phyloP scores from a whole-genome alignment of 225 moss, liverwort and hornwort genomes.

The Antitrichia curtipendula region DNA sequence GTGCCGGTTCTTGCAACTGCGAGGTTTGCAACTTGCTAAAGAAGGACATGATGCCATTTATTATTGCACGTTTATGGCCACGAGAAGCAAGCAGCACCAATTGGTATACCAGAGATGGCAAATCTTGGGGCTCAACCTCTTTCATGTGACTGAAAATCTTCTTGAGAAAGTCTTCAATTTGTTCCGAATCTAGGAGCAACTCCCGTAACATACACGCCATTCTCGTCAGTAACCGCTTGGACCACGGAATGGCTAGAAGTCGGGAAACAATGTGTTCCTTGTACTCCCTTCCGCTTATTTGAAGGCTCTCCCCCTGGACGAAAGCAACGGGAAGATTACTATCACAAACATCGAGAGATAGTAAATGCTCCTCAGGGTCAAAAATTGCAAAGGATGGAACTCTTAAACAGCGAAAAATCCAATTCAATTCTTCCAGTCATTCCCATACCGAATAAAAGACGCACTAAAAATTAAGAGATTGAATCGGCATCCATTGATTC shows the following conservation, averaged over 20 bases:
- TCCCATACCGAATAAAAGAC: neutral
- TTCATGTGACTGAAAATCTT: constrained; percentile 76
- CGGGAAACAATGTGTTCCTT: constrained; percentile 42
- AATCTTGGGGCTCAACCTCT: constrained; percentile 75
- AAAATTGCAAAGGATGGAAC: neutral
- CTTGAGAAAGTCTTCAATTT: constrained; percentile 64
- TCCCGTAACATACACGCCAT: constrained; percentile 71
- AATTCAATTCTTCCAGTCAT: neutral
- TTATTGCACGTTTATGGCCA: constrained; percentile 61
- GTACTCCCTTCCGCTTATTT: constrained; percentile 56
- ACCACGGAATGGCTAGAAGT: constrained; percentile 48
- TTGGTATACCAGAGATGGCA: constrained; percentile 78
- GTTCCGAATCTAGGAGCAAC: constrained; percentile 42
- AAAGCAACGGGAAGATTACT: constrained; percentile 5
- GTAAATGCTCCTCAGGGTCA: neutral
- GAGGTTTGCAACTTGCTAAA: constrained; percentile 65
- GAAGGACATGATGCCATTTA: constrained; percentile 62
- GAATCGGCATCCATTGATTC: neutral
- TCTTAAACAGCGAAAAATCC: neutral
- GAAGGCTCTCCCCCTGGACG: constrained; percentile 28
- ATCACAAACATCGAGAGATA: neutral
- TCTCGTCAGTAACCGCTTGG: constrained; percentile 46
- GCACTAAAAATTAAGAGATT: neutral
- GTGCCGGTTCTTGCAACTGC: constrained; percentile 23
- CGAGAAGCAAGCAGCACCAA: constrained; percentile 73